Conservation (phyloP, 805 yeast genomes). For the Zygotorulaspora danielsina region DNA sequence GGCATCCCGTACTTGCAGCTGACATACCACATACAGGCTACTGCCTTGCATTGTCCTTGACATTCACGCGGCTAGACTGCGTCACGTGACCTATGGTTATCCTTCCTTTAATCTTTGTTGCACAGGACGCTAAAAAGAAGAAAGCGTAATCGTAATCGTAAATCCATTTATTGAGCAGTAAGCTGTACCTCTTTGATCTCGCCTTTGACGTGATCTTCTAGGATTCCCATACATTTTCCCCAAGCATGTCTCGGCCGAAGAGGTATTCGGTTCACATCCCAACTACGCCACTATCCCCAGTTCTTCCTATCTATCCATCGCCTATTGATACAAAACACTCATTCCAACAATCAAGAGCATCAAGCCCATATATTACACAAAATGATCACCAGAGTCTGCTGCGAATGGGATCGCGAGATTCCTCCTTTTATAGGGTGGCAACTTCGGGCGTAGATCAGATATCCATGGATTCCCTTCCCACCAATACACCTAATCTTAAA, state of each 20-base stretch:
- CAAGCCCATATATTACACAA: constrained; percentile 9
- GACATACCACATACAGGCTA: too few species aligned
- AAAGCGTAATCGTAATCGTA: too few species aligned
- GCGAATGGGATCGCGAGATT: constrained; percentile 6
- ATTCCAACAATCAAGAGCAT: constrained; percentile 3
- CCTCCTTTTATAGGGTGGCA: constrained; percentile 7
- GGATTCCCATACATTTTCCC: neutral
- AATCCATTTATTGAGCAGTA: too few species aligned
- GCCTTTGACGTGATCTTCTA: too few species aligned
- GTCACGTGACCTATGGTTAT: too few species aligned
- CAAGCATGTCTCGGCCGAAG: constrained; percentile 15
- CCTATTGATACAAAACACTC: constrained; percentile 9
- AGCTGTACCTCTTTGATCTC: too few species aligned
- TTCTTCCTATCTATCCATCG: constrained; percentile 16
- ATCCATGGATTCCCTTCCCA: constrained; percentile 13
- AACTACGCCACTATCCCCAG: constrained; percentile 16
- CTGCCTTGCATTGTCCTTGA: too few species aligned
- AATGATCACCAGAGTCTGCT: constrained; percentile 1
- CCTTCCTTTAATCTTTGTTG: too few species aligned
- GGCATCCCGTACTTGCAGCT: too few species aligned
- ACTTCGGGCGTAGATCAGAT: constrained; percentile 10
- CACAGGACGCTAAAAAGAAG: too few species aligned
- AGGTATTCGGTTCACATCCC: constrained; percentile 17
- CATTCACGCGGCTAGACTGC: too few species aligned
- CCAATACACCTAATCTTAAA: constrained; percentile 31